phyloP scores from a whole-genome alignment of 257 asterid genomes.

The Petunia secreta region DNA sequence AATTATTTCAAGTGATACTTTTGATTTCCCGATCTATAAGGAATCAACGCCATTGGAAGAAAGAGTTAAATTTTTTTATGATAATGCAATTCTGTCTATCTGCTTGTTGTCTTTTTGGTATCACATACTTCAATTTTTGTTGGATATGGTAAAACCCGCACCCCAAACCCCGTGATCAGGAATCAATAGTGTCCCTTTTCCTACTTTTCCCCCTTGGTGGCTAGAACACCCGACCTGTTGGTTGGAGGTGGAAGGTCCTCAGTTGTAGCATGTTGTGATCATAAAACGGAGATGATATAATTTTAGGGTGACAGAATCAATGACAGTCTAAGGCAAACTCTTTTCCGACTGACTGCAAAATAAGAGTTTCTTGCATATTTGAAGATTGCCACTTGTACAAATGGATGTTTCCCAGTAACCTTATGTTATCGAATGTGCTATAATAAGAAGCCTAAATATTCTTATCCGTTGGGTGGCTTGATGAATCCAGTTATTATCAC shows the following conservation, averaged over 20 bases:
- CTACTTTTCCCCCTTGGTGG: not conserved
- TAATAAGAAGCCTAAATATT: constrained; percentile 11
- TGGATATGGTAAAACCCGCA: not conserved
- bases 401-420: not conserved
- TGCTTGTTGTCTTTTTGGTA: constrained; percentile 14
- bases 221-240: not conserved
- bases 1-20: constrained; percentile 4
- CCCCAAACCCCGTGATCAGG: not conserved
- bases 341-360: not conserved
- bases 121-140: not conserved
- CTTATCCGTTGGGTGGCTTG: not conserved
- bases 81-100: not conserved
- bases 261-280: not conserved
- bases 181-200: not conserved
- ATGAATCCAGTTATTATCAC: not conserved
- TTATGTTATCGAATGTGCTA: not conserved
- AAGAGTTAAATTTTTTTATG: not conserved
- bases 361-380: constrained; percentile 12
- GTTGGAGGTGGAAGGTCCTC: constrained; percentile 17
- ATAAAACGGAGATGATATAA: not conserved
- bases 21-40: constrained; percentile 1
- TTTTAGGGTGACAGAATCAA: not conserved
- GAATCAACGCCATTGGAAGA: not conserved
- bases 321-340: constrained; percentile 4
- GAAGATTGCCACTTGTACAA: constrained; percentile 7